These are phyloP conservation scores for Tolypocladium album DNA, from an alignment of 2,329 filamentous ascomycete genomes.

Conservation along the genomic window DNA sequence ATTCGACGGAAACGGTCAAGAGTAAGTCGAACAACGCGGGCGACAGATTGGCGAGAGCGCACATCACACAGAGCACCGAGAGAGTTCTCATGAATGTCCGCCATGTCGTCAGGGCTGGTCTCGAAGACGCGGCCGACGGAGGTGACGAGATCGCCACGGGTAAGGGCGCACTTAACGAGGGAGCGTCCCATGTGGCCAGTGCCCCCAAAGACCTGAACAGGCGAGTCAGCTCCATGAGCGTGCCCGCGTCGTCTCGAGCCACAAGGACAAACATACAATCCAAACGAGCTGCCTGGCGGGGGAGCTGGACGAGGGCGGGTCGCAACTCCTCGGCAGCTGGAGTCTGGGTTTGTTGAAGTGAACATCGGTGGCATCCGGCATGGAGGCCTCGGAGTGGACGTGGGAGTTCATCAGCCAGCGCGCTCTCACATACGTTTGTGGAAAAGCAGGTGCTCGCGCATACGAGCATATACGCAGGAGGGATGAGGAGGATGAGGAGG, in stretches of 20 bases:
- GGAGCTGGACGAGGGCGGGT: conserved; percentile 64
- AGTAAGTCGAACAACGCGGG: conserved; percentile 56
- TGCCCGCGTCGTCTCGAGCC: background rate
- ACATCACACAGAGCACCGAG: conserved; percentile 85
- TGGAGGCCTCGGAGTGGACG: conserved; percentile 2
- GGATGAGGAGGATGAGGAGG: too few species aligned
- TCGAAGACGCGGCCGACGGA: conserved; percentile 79
- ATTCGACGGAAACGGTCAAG: conserved; percentile 69
- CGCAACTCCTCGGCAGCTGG: conserved; percentile 67
- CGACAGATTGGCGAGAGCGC: conserved; percentile 67
- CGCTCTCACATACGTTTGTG: background rate
- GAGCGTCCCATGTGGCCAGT: conserved; percentile 96
- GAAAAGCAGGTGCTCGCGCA: background rate
- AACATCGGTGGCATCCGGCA: conserved; percentile 12
- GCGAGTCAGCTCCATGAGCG: conserved; percentile 4
- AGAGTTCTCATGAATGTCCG: conserved; percentile 60
- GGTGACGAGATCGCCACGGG: conserved; percentile 72
- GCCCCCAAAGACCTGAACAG: conserved; percentile 70
- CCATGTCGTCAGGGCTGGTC: conserved; percentile 62
- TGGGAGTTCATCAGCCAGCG: conserved; percentile 3
- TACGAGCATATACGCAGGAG: background rate
- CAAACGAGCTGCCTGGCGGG: conserved; percentile 71
- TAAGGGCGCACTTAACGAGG: conserved; percentile 71
- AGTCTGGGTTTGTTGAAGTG: conserved; percentile 21
- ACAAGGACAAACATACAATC: conserved; percentile 53